These are phyloP conservation scores for Pisolithus orientalis DNA, from an alignment of 768 basidiomycete genomes.

Conservation along the genomic window DNA sequence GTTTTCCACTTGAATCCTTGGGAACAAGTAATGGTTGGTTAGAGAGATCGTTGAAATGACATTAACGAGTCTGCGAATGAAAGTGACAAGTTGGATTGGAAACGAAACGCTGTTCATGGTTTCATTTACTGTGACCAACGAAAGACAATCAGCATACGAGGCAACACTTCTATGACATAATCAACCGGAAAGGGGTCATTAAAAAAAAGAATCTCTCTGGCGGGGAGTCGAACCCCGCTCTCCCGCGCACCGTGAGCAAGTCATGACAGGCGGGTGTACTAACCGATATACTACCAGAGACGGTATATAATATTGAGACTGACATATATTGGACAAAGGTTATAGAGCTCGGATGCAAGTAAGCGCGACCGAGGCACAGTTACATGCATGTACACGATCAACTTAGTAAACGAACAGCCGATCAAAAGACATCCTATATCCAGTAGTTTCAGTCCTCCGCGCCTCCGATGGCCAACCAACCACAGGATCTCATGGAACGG, in stretches of 20 bases:
- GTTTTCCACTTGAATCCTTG: conserved; percentile 12
- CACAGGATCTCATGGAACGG: background rate
- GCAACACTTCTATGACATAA: background rate
- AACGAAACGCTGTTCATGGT: conserved; percentile 42
- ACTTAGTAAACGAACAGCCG: no score
- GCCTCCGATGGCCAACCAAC: conserved; percentile 2
- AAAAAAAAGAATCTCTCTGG: conserved; percentile 30
- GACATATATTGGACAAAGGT: no score
- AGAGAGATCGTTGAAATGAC: conserved; percentile 65
- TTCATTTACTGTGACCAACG: background rate
- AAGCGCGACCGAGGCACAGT: no score
- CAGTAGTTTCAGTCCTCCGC: background rate
- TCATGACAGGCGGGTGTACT: conserved; percentile 45
- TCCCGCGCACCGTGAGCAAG: conserved; percentile 24
- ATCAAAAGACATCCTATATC: no score
- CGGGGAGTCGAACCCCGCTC: conserved; percentile 42
- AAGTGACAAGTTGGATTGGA: conserved; percentile 51
- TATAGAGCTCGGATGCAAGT: no score
- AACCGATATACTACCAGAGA: conserved; percentile 48
- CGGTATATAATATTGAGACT: background rate
- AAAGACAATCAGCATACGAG: background rate
- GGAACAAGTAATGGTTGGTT: conserved; percentile 53
- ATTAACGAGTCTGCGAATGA: conserved; percentile 63
- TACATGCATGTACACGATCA: no score
- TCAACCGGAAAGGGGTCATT: background rate